Percentiles rank a stretch among this genome's conserved stretches.
Conservation (phyloP, 306 rosid genomes). For the Hippophae rhamnoides region DNA sequence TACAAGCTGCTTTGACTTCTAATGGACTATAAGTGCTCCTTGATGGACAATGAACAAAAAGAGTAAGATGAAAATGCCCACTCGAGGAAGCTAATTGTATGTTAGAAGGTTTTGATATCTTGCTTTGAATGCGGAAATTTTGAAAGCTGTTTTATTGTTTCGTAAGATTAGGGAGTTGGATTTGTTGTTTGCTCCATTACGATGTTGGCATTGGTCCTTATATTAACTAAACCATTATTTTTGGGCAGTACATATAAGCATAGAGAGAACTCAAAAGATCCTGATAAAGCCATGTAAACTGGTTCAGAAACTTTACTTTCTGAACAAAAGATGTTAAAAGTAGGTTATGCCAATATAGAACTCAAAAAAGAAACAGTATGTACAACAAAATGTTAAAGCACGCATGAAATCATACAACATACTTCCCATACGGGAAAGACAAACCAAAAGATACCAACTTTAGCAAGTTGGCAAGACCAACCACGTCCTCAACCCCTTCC, state of each 20-base stretch:
- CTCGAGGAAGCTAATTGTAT: constrained; percentile 32
- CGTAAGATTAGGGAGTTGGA: constrained; percentile 40
- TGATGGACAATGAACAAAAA: constrained; percentile 34
- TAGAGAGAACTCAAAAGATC: not conserved
- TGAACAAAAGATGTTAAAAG: constrained; percentile 18
- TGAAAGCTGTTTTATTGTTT: constrained; percentile 39
- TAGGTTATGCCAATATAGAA: constrained; percentile 24
- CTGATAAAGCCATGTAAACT: constrained; percentile 20
- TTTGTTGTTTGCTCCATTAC: constrained; percentile 43
- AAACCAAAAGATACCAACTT: not conserved
- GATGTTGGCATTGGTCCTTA: constrained; percentile 56
- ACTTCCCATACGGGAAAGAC: constrained; percentile 21
- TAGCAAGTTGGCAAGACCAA: constrained; percentile 6
- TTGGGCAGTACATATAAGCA: constrained; percentile 13
- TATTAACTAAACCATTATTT: constrained; percentile 29
- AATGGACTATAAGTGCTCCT: constrained; percentile 39
- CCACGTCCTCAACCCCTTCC: not conserved
- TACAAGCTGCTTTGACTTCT: constrained; percentile 58
- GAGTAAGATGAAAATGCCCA: constrained; percentile 55
- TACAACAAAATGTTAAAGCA: constrained; percentile 28
- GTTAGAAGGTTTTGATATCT: constrained; percentile 69
- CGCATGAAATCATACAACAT: constrained; percentile 22
- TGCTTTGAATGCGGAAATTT: constrained; percentile 29
- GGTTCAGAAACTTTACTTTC: no score
- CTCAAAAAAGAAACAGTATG: constrained; percentile 3